These are phyloP conservation scores for Kwoniella dendrophila DNA, from an alignment of 768 basidiomycete species.

Conservation along the genomic window DNA sequence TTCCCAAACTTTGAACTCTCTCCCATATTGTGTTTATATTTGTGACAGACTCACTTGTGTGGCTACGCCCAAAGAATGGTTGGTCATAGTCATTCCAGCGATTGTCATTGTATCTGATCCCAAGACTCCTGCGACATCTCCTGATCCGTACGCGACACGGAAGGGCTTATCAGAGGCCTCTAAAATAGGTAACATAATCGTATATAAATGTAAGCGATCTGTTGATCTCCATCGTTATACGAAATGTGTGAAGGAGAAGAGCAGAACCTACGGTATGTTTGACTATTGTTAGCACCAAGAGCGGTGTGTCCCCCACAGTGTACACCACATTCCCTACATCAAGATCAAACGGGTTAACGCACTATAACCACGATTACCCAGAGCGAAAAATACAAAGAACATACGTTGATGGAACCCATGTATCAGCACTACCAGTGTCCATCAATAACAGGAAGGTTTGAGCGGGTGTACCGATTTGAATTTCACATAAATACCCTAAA, in stretches of 20 bases:
- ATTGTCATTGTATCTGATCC: constrained; percentile 67
- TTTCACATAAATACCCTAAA: constrained; percentile 56
- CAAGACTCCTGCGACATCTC: constrained; percentile 67
- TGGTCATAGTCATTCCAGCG: constrained; percentile 64
- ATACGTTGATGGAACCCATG: constrained; percentile 61
- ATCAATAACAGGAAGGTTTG: constrained; percentile 65
- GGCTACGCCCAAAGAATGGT: constrained; percentile 72
- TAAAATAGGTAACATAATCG: constrained; percentile 20
- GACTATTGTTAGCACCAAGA: constrained; percentile 67
- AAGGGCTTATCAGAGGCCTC: constrained; percentile 5
- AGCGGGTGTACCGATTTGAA: constrained; percentile 71
- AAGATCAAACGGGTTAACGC: neutral
- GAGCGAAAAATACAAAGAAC: constrained; percentile 2
- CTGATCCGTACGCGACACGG: constrained; percentile 56
- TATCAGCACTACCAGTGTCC: constrained; percentile 72
- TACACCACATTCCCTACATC: constrained; percentile 3
- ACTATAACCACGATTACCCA: neutral
- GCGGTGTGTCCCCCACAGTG: constrained; percentile 65
- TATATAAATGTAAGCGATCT: constrained; percentile 58
- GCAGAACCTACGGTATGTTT: constrained; percentile 64
- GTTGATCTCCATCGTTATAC: neutral
- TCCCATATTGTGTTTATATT: no score
- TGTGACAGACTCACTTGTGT: constrained; percentile 60
- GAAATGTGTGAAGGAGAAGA: constrained; percentile 4
- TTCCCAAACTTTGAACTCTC: no score